Evolutionary conservation across 192 early-diverging fungal genomes (phyloP).

Genomic region (Backusella mclennaniae): DNA sequence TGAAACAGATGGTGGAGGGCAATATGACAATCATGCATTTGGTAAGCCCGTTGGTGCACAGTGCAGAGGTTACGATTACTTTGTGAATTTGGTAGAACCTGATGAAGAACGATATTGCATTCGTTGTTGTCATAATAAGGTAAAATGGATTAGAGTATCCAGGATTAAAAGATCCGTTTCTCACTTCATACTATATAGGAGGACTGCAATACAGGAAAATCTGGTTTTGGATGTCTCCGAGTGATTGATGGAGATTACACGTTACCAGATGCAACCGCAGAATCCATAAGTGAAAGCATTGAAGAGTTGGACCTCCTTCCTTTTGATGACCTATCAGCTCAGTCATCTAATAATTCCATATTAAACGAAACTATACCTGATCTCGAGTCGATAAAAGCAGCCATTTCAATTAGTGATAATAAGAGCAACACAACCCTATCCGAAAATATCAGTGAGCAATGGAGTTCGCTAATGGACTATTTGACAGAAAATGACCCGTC

Average conservation of each 20-base stretch:
- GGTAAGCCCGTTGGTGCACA: constrained; percentile 26
- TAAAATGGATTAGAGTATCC: not conserved
- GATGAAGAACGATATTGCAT: constrained; percentile 26
- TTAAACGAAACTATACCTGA: not conserved
- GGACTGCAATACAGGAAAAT: constrained; percentile 32
- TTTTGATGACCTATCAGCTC: not conserved
- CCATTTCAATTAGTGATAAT: not conserved
- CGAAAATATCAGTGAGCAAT: constrained; percentile 12
- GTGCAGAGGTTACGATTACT: constrained; percentile 27
- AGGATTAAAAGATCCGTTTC: not conserved
- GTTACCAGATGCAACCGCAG: not conserved
- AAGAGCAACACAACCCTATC: not conserved
- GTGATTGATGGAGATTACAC: constrained; percentile 46
- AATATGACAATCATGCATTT: constrained; percentile 41
- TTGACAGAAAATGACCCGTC: constrained; percentile 4
- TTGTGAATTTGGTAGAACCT: constrained; percentile 35
- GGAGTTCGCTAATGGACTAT: constrained; percentile 4
- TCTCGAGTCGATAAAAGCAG: not conserved
- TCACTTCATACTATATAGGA: not conserved
- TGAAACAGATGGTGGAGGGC: constrained; percentile 41
- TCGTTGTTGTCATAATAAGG: constrained; percentile 33
- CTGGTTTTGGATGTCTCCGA: constrained; percentile 37
- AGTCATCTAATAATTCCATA: not conserved
- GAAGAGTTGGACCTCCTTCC: not conserved
- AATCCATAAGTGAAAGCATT: not conserved